Evolutionary conservation across 495 filamentous ascomycete species (phyloP), one percentile per base, ranked within the genome.

Genomic region (Hypoxylon crocopeplum): DNA sequence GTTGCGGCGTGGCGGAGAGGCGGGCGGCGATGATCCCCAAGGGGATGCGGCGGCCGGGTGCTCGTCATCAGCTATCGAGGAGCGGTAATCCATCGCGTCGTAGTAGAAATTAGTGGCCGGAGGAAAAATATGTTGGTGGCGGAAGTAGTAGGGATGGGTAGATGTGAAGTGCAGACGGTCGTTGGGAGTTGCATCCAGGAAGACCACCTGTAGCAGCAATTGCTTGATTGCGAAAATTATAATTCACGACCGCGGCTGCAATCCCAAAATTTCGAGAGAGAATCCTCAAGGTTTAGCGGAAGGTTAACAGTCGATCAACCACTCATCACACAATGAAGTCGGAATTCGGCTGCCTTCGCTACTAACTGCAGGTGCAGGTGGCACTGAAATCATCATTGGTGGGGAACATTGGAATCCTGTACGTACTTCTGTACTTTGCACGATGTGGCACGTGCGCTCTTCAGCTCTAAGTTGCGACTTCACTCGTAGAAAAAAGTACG

Each of bases 1-100:
- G 58, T 81, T 79, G 62, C 82, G 80, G 66, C 85, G 84, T 32
- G 91, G 84, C 32, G 91, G 90, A 32, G 90, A 90, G 10, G 78
- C 69, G 10, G 69, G 67, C 7, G 82, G 84, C 2, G 85, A 86
- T 4, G 84, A 84, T 17, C 84, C 87, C 92, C 92, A 96, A 15
- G 91, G 90, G 6, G 90, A 92, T 30, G 83, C 69, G 21, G 83
- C 91, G 16, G 76, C 79, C 8, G 85, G 82, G 62, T 90, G 77
- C 6, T 92, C 89, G 11, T 85, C 84, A 72, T 94, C 91, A 62
- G 84, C 73, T 66, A 88, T 84, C 20, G 91, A 82, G 47, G 87
- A 73, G 44, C 90, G 90, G 75, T 94, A 96, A 74, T 96, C 92
- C 92, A 96, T 96, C 24, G 61, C 21, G 49, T 41, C 7, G 5